A percentile compares a stretch with the other conserved stretches of the same genome.
phyloP scores from a whole-genome alignment of 2,329 filamentous ascomycete species.

The Talaromyces marneffei region DNA sequence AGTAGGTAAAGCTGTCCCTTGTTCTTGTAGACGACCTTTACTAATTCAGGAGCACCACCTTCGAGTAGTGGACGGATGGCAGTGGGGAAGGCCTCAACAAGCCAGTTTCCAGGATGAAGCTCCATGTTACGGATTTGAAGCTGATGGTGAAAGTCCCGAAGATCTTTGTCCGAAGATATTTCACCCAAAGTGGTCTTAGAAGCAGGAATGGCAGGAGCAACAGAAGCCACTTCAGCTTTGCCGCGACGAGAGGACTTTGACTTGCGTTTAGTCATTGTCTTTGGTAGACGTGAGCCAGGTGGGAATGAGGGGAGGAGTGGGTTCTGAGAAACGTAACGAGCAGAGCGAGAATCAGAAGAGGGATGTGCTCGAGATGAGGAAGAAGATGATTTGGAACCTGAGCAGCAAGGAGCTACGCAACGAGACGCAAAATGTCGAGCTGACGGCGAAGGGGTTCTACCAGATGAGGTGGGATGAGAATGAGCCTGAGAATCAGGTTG shows the following conservation, averaged over 20 bases:
- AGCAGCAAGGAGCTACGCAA: background rate
- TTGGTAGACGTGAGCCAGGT: background rate
- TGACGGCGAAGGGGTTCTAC: background rate
- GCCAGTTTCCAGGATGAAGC: background rate
- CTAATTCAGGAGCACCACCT: background rate
- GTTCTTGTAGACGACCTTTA: background rate
- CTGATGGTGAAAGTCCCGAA: background rate
- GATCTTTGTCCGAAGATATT: background rate
- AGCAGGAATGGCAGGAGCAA: no score
- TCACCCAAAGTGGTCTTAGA: background rate
- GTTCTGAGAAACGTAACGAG: background rate
- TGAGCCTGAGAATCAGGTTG: background rate
- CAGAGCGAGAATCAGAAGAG: background rate
- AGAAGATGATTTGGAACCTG: background rate
- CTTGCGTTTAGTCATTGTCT: background rate
- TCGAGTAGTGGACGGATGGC: background rate
- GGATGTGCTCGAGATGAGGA: background rate
- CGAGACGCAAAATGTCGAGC: background rate
- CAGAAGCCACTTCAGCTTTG: no score
- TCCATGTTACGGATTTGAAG: background rate
- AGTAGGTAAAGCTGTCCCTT: background rate
- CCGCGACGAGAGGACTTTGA: background rate
- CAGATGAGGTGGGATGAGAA: background rate
- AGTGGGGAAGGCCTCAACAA: background rate
- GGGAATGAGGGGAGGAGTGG: background rate